Base-by-base conservation (phyloP, 2,329 filamentous ascomycete species). In the Stromatinia cepivora region DNA sequence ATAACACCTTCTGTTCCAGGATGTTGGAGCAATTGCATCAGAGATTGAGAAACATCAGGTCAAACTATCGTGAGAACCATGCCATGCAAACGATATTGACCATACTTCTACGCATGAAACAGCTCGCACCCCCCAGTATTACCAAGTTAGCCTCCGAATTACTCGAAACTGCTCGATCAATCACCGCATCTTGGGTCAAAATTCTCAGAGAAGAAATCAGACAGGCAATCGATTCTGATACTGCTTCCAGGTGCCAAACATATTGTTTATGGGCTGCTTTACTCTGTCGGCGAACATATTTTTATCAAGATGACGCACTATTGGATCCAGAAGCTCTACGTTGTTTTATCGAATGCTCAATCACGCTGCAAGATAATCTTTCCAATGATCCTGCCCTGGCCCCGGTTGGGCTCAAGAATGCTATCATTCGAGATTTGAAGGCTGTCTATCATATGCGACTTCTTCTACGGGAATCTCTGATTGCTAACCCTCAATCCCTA, bases 41-140 rank as follows among this genome's bases (percentile, higher is more conserved):
- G n/a, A 81, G 82, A 1, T 69, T 91, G 0, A 74, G 79, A 0
- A 74, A 76, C 0, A 83, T 91, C 10, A 75, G 77, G 0, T 76
- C 79, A 0, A 91, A 87, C 57, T 90, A 87, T 85, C 81, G 87
- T 0, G 88, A 91, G 71, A 80, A 79, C 0, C 77, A 85, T 65
- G 81, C 82, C 20, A 90, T 91, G 87, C 83, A 87, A 6, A 81
- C 84, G 0, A 67, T 90, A 1, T 81, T 90, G 7, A 85, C 81
- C 0, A 72, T 91, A 0, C 73, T 80, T 0, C 74, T 87, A 0
- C 82, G 85, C 2, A 74, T 65, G 72, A 61, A 31, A 73, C 77
- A 45, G 73, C 69, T 58, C 71, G 76, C 7, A 17, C 13, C 6
- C 46, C 59, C 0, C 62, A 69, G 9, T 61, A 39, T 50, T 1